Conservation (phyloP, 768 basidiomycete species). For the Lentinula sp. region DNA sequence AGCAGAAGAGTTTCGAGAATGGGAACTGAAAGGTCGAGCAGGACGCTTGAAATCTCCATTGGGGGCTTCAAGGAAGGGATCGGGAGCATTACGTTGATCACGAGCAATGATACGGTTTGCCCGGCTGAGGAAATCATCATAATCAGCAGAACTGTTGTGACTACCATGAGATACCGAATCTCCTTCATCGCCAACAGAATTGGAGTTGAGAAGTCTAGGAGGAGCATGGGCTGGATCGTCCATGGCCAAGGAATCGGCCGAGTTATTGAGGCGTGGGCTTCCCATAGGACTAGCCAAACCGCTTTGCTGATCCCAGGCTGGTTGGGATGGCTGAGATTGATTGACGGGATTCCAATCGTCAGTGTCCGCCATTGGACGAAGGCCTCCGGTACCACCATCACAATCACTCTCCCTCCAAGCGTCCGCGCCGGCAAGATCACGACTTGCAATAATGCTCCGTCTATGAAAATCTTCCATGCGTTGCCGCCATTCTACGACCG, state of each 20-base stretch:
- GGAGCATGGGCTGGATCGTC: background rate
- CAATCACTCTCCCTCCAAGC: slow-evolving; percentile 80
- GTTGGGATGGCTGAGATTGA: slow-evolving; percentile 34
- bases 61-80: slow-evolving; percentile 76
- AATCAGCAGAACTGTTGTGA: slow-evolving; percentile 33
- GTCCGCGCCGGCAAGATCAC: slow-evolving; percentile 59
- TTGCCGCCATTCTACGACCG: slow-evolving; percentile 96
- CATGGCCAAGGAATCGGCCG: background rate
- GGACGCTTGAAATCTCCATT: slow-evolving; percentile 35
- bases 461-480: slow-evolving; percentile 93
- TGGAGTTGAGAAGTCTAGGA: slow-evolving; percentile 15
- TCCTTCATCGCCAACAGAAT: background rate
- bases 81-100: slow-evolving; percentile 71
- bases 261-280: slow-evolving; percentile 17
- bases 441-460: slow-evolving; percentile 73
- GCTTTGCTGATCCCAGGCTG: slow-evolving; percentile 4
- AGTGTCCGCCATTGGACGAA: slow-evolving; percentile 51
- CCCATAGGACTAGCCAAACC: slow-evolving; percentile 28
- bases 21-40: slow-evolving; percentile 69
- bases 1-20: slow-evolving; percentile 79
- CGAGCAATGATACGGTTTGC: slow-evolving; percentile 81
- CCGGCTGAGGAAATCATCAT: slow-evolving; percentile 75
- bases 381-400: slow-evolving; percentile 32
- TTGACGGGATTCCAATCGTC: slow-evolving; percentile 79
- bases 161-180: background rate